phyloP scores from a whole-genome alignment of 108 stramenopile genomes.

The Hondaea fermentalgiana region DNA sequence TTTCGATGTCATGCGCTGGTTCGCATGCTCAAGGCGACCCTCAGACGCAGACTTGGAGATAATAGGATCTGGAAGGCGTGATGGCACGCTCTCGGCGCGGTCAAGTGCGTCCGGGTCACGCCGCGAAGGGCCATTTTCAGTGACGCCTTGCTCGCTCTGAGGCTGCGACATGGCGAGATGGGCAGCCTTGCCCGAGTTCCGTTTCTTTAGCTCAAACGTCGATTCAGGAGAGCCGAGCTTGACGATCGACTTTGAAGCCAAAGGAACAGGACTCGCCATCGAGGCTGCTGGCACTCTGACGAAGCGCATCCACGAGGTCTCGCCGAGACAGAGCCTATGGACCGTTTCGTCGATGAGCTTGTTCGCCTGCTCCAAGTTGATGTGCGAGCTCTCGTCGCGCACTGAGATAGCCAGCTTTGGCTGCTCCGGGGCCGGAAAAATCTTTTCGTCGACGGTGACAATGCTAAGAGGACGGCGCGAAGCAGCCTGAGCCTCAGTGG shows the following conservation, averaged over 20 bases:
- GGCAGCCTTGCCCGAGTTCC: too few species aligned
- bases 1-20: neutral
- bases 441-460: neutral
- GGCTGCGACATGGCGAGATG: too few species aligned
- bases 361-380: neutral
- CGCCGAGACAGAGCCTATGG: neutral
- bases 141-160: too few species aligned
- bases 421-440: neutral
- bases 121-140: too few species aligned
- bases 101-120: too few species aligned
- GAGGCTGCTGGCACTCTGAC: neutral
- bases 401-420: neutral
- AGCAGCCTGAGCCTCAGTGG: neutral
- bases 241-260: neutral
- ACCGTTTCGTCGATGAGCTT: neutral
- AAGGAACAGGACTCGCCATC: neutral
- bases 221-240: too few species aligned
- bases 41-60: too few species aligned
- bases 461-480: neutral
- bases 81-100: too few species aligned
- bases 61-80: too few species aligned
- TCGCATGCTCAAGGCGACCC: too few species aligned
- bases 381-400: neutral
- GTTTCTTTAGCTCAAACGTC: too few species aligned
- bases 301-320: neutral